These are phyloP conservation scores for Parachlorella kessleri DNA, from an alignment of 139 green algal genomes.

Conservation along the genomic window DNA sequence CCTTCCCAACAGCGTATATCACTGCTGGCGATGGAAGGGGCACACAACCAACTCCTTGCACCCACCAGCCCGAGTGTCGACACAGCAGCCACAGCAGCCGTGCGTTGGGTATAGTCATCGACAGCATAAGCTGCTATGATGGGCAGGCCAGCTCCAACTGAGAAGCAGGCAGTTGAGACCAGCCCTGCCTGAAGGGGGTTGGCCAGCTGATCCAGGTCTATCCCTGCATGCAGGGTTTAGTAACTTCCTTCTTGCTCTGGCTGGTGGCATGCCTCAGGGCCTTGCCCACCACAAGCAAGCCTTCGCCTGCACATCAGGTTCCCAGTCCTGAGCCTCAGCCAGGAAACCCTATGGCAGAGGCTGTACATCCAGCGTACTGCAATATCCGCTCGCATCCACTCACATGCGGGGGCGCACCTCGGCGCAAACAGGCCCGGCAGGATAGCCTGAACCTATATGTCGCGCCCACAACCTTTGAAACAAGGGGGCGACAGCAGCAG, in stretches of 20 bases:
- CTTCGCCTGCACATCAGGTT: background rate
- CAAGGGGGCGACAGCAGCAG: too few species aligned
- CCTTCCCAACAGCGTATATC: background rate
- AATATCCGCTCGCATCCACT: too few species aligned
- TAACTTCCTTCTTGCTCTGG: background rate
- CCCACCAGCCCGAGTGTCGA: background rate
- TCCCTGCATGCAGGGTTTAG: slow-evolving; percentile 47
- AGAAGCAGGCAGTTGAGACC: slow-evolving; percentile 57
- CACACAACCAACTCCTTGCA: background rate
- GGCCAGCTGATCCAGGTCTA: slow-evolving; percentile 85
- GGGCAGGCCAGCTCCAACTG: slow-evolving; percentile 63
- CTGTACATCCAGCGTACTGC: too few species aligned
- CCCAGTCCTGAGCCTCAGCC: too few species aligned
- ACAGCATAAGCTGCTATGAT: slow-evolving; percentile 71
- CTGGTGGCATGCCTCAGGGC: background rate
- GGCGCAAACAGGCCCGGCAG: too few species aligned
- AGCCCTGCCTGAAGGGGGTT: slow-evolving; percentile 71
- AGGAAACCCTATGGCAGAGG: too few species aligned
- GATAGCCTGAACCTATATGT: too few species aligned
- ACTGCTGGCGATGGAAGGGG: background rate
- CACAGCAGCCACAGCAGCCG: background rate
- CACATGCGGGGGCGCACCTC: too few species aligned
- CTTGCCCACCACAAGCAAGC: background rate
- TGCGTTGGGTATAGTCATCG: slow-evolving; percentile 23
- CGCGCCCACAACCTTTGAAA: too few species aligned